Percentiles rank a stretch among this genome's conserved stretches.
Evolutionary conservation across 805 yeast genomes (phyloP).

Genomic region (Wickerhamiella azyma): DNA sequence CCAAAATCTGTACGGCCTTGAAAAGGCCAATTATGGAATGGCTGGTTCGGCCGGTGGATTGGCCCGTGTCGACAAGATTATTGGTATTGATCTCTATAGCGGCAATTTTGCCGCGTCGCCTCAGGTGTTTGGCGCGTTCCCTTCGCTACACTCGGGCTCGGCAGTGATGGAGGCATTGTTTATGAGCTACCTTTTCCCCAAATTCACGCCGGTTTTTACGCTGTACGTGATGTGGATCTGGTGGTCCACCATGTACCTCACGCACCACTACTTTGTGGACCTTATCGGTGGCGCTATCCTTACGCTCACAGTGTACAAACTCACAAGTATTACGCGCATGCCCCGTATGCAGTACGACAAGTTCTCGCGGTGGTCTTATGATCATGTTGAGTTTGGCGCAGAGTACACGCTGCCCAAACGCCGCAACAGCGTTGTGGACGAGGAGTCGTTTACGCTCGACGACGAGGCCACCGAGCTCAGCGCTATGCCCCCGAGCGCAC

Average conservation of each 20-base stretch:
- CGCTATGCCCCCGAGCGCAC: neutral
- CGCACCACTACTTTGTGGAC: slow-evolving; percentile 92
- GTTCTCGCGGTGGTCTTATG: slow-evolving; percentile 31
- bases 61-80: slow-evolving; percentile 65
- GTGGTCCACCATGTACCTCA: slow-evolving; percentile 97
- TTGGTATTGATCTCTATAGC: slow-evolving; percentile 75
- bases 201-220: slow-evolving; percentile 47
- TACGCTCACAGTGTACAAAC: slow-evolving; percentile 53
- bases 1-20: slow-evolving; percentile 66
- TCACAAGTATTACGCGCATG: slow-evolving; percentile 48
- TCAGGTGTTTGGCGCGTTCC: slow-evolving; percentile 78
- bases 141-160: slow-evolving; percentile 85
- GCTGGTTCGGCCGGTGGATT: slow-evolving; percentile 92
- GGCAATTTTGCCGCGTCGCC: slow-evolving; percentile 75
- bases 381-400: slow-evolving; percentile 26
- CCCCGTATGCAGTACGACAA: slow-evolving; percentile 36
- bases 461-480: slow-evolving; percentile 1
- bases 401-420: slow-evolving; percentile 6
- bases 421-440: slow-evolving; percentile 3
- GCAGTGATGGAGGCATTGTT: slow-evolving; percentile 89
- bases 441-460: neutral
- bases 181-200: slow-evolving; percentile 71
- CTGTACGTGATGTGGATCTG: slow-evolving; percentile 83
- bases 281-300: slow-evolving; percentile 87
- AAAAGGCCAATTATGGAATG: slow-evolving; percentile 85